phyloP scores from a whole-genome alignment of 169 alveolate genomes.

The Cardiosporidium cionae region DNA sequence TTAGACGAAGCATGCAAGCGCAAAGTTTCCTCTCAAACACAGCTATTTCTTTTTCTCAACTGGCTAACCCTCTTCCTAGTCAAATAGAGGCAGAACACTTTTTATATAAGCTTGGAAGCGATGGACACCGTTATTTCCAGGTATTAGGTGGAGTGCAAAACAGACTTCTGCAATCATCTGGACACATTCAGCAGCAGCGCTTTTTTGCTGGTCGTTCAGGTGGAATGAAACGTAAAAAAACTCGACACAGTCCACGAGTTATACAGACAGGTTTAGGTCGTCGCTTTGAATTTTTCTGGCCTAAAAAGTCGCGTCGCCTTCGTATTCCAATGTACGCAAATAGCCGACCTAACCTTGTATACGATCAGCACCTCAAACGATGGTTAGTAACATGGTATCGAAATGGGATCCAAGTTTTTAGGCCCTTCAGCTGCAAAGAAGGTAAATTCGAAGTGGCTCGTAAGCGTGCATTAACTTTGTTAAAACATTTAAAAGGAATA shows the following conservation, averaged over 20 bases:
- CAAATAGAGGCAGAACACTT: no score
- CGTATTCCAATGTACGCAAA: constrained; percentile 27
- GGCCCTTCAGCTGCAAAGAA: constrained; percentile 13
- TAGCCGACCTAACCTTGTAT: constrained; percentile 10
- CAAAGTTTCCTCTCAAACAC: no score
- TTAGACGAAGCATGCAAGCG: no score
- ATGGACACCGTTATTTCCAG: no score
- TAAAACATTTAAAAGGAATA: constrained; percentile 7
- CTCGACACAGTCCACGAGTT: constrained; percentile 2
- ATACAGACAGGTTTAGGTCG: constrained; percentile 31
- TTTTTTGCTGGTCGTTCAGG: constrained; percentile 30
- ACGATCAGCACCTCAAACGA: constrained; percentile 12
- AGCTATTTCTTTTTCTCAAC: no score
- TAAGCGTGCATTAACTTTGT: constrained; percentile 11
- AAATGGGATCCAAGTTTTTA: constrained; percentile 13
- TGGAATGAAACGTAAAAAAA: constrained; percentile 25
- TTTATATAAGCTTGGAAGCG: no score
- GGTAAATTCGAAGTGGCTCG: constrained; percentile 23
- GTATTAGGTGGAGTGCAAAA: no score
- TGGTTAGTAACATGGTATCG: constrained; percentile 23
- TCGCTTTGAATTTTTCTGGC: constrained; percentile 31
- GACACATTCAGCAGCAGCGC: no score
- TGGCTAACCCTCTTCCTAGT: no score
- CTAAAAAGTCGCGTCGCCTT: constrained; percentile 9
- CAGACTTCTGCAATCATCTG: no score